These are phyloP conservation scores for Musa balbisiana DNA, from an alignment of 202 grass and related monocot species.

Conservation along the genomic window DNA sequence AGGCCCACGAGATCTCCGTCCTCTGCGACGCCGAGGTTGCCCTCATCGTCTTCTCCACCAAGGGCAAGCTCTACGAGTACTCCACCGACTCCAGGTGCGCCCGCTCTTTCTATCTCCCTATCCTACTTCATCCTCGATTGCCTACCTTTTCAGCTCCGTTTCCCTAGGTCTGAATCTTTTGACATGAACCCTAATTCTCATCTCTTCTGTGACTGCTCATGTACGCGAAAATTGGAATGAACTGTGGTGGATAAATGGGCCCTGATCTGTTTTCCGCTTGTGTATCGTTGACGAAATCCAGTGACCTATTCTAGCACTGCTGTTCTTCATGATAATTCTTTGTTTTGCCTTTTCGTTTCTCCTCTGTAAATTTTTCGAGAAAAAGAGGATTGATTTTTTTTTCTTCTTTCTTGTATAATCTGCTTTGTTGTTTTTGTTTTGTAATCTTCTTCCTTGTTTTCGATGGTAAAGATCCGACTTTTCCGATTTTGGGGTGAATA, in stretches of 20 bases:
- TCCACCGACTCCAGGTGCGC: conserved; percentile 10
- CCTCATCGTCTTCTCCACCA: conserved; percentile 11
- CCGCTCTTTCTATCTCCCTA: not conserved
- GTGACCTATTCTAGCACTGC: too few species aligned
- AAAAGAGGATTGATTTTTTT: not conserved
- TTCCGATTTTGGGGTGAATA: not conserved
- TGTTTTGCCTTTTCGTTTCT: not conserved
- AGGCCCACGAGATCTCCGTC: conserved; percentile 6
- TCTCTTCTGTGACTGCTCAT: not conserved
- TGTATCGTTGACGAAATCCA: not conserved
- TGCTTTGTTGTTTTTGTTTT: not conserved
- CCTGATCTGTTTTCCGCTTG: not conserved
- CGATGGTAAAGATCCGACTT: not conserved
- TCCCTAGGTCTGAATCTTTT: not conserved
- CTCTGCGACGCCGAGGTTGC: conserved; percentile 10
- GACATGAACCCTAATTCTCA: too few species aligned
- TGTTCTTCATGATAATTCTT: not conserved
- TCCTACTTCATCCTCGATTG: not conserved
- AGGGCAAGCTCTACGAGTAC: conserved; percentile 13
- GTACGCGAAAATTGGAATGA: not conserved
- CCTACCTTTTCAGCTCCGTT: not conserved
- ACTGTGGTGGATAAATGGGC: too few species aligned
- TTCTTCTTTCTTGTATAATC: not conserved
- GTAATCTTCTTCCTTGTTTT: not conserved
- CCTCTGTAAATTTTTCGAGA: not conserved